Evolutionary conservation across 176 grass and related monocot genomes (phyloP).

Genomic region (Oryza nivara): DNA sequence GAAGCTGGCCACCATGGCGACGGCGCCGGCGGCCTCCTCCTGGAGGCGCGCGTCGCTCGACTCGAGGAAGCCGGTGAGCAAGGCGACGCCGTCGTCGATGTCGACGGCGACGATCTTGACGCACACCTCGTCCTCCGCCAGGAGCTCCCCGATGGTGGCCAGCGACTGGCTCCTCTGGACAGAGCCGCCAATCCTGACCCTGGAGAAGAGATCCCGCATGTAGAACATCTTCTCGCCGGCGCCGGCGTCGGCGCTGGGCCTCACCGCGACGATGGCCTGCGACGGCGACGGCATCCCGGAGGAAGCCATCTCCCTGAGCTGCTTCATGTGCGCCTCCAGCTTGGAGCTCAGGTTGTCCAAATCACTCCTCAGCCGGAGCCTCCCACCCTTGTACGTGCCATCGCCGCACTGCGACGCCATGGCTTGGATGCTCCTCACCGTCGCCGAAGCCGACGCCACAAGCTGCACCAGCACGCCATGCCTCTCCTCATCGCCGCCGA

Average conservation of each 20-base stretch:
- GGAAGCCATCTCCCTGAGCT: constrained; percentile 52
- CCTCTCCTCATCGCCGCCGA: neutral
- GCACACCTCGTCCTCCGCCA: constrained; percentile 61
- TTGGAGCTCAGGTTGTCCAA: constrained; percentile 60
- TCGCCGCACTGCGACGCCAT: constrained; percentile 55
- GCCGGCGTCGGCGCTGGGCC: constrained; percentile 51
- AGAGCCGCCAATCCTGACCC: constrained; percentile 62
- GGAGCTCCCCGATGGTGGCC: constrained; percentile 64
- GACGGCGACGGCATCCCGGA: constrained; percentile 37
- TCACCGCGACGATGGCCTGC: constrained; percentile 61
- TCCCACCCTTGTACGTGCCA: constrained; percentile 64
- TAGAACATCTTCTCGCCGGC: constrained; percentile 73
- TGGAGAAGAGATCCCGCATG: constrained; percentile 77
- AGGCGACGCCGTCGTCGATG: constrained; percentile 57
- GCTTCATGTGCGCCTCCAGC: constrained; percentile 65
- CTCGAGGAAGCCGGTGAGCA: constrained; percentile 77
- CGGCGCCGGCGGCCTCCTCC: constrained; percentile 63
- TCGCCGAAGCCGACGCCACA: constrained; percentile 41
- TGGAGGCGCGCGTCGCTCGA: constrained; percentile 44
- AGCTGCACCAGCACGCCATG: constrained; percentile 35
- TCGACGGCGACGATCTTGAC: constrained; percentile 58
- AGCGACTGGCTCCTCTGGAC: constrained; percentile 56
- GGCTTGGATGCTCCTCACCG: constrained; percentile 47
- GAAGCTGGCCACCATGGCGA: constrained; percentile 49
- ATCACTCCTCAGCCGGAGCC: constrained; percentile 80